Evolutionary conservation across 1,139 yeast genomes (phyloP), one percentile per base, ranked within the genome.

Genomic region (Yamadazyma atmosphaerica): DNA sequence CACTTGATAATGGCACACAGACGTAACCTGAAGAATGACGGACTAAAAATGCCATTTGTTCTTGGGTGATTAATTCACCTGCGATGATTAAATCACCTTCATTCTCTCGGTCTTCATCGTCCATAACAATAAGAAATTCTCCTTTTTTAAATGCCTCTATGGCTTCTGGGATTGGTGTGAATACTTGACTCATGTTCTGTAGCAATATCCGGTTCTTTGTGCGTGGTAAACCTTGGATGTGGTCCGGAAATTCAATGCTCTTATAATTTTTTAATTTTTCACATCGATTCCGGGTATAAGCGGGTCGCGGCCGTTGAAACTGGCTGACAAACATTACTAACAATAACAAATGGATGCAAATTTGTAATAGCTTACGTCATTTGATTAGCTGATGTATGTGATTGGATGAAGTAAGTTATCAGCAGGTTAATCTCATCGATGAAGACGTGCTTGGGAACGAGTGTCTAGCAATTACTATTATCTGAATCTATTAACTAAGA

Each of bases 11-110:
- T 14, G 99, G 98, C 6, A 81, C 95, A 67, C 99, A 94, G 6
- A 94, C 90, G 59, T 86, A 90, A 9, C 99, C 98, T 1, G 95
- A 84, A 4, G 88, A 80, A 49, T 92, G 79, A 50, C 94, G 82
- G 29, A 94, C 95, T 48, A 94, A 69, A 54, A 92, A 94, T 1
- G 98, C 98, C 97, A 94, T 89, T 53, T 89, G 82, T 54, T 83
- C 83, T 37, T 86, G 81, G 30, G 95, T 86, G 50, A 82, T 72
- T 41, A 72, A 72, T 51, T 85, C 83, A 22, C 97, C 98, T 16
- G 98, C 95, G 40, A 87, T 83, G 52, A 94, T 89, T 58, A 94
- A 74, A 60, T 94, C 99, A 36, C 98, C 98, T 69, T 94, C 99
- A 60, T 94, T 94, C 63, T 94, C 99, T 54, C 98, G 83, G 55